phyloP scores from a whole-genome alignment of 495 filamentous ascomycete genomes.

The Astrocystis sublimbata region DNA sequence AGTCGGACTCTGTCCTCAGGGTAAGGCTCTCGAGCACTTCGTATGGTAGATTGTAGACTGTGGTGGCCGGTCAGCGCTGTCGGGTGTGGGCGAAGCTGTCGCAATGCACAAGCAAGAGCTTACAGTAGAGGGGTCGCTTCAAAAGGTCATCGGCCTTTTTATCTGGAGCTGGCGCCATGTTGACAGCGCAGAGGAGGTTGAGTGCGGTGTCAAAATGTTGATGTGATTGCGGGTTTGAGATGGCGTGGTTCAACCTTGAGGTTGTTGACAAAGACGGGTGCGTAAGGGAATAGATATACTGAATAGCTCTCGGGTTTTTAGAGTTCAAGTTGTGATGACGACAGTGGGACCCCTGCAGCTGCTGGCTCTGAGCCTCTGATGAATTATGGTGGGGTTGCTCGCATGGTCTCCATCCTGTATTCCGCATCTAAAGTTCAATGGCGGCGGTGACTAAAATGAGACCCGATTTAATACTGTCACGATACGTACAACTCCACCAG shows the following conservation, averaged over 20 bases:
- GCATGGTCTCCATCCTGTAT: background rate
- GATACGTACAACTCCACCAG: no score
- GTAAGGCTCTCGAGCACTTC: constrained; percentile 72
- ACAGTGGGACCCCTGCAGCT: background rate
- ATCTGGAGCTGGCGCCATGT: constrained; percentile 20
- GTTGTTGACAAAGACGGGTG: background rate
- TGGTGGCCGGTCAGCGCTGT: constrained; percentile 25
- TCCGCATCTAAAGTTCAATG: no score
- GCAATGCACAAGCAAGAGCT: constrained; percentile 1
- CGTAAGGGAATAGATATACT: no score
- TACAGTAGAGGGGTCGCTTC: constrained; percentile 45
- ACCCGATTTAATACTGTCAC: no score
- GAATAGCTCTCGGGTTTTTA: background rate
- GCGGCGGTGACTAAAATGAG: no score
- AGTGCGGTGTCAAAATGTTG: no score
- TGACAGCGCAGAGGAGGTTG: background rate
- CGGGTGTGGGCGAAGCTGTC: background rate
- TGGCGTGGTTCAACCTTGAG: background rate
- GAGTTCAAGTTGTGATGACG: constrained; percentile 1
- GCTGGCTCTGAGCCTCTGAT: background rate
- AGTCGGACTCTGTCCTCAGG: constrained; percentile 51
- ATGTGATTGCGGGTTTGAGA: background rate
- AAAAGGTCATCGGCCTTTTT: constrained; percentile 38
- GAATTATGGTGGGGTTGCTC: constrained; percentile 2
- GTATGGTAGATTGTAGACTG: constrained; percentile 84